These are phyloP conservation scores for Clarkia xantiana DNA, from an alignment of 345 rosid species.

Conservation along the genomic window DNA sequence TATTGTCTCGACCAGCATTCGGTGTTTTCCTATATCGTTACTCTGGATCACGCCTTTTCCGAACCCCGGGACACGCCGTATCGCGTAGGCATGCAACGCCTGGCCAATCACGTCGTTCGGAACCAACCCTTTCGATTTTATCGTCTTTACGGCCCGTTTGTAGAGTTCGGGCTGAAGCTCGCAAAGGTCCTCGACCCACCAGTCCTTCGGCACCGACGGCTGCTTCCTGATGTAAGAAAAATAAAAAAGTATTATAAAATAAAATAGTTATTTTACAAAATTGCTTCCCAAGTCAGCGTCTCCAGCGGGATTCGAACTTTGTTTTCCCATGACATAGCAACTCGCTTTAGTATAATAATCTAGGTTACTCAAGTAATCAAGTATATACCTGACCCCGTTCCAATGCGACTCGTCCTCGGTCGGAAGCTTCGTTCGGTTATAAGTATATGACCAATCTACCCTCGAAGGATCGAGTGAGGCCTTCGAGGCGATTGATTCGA, in stretches of 20 bases:
- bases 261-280: too few relatives aligned
- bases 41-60: constrained; percentile 32
- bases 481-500: constrained; percentile 49
- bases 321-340: too few relatives aligned
- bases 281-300: too few relatives aligned
- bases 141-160: constrained; percentile 33
- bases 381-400: constrained; percentile 40
- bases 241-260: too few relatives aligned
- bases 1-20: constrained; percentile 34
- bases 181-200: constrained; percentile 86
- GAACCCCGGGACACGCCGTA: constrained; percentile 43
- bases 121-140: constrained; percentile 32
- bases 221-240: too few relatives aligned
- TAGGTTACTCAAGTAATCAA: too few relatives aligned
- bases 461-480: constrained; percentile 43
- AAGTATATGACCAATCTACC: constrained; percentile 74
- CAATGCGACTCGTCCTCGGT: constrained; percentile 17
- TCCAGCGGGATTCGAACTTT: too few relatives aligned
- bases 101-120: constrained; percentile 44
- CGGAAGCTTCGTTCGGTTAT: constrained; percentile 52
- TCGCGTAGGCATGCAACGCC: constrained; percentile 43
- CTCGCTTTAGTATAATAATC: too few relatives aligned
- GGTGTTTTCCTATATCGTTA: constrained; percentile 30
- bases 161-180: constrained; percentile 56
- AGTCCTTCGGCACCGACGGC: constrained; percentile 50